phyloP scores from a whole-genome alignment of 495 filamentous ascomycete species.

The Annulohypoxylon bovei region DNA sequence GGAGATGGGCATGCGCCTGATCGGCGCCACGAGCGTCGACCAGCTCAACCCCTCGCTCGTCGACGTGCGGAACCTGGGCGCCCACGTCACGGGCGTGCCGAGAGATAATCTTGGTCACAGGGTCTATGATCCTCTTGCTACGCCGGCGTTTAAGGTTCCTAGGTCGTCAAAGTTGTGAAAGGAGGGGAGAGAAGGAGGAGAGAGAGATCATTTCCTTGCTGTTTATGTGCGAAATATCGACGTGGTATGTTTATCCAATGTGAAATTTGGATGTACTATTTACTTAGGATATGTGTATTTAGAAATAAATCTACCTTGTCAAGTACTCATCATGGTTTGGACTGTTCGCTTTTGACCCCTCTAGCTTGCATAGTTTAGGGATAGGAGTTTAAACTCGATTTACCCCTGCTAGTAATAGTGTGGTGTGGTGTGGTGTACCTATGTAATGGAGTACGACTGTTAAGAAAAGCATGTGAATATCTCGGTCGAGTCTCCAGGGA shows the following conservation, averaged over 20 bases:
- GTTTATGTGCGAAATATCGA: neutral
- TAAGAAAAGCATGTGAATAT: too few species aligned
- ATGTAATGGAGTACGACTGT: too few species aligned
- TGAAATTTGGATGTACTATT: neutral
- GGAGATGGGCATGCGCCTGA: constrained; percentile 98
- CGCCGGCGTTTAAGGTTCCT: constrained; percentile 53
- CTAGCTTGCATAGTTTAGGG: too few species aligned
- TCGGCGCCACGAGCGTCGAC: constrained; percentile 76
- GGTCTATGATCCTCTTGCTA: constrained; percentile 56
- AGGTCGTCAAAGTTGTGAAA: constrained; percentile 48
- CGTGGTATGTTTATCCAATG: neutral
- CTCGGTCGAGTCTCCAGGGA: too few species aligned
- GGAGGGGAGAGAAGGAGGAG: neutral
- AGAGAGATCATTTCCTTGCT: neutral
- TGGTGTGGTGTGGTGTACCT: too few species aligned
- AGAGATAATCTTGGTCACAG: constrained; percentile 67
- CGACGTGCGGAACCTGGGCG: constrained; percentile 76
- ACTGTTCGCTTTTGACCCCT: neutral
- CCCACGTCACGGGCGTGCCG: constrained; percentile 73
- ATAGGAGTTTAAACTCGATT: too few species aligned
- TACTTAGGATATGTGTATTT: neutral
- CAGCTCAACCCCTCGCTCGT: constrained; percentile 82
- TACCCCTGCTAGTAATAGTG: too few species aligned
- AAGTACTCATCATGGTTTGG: neutral
- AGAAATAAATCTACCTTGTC: neutral